Evolutionary conservation across 2,329 filamentous ascomycete genomes (phyloP).

Genomic region (Colletotrichum lupini): DNA sequence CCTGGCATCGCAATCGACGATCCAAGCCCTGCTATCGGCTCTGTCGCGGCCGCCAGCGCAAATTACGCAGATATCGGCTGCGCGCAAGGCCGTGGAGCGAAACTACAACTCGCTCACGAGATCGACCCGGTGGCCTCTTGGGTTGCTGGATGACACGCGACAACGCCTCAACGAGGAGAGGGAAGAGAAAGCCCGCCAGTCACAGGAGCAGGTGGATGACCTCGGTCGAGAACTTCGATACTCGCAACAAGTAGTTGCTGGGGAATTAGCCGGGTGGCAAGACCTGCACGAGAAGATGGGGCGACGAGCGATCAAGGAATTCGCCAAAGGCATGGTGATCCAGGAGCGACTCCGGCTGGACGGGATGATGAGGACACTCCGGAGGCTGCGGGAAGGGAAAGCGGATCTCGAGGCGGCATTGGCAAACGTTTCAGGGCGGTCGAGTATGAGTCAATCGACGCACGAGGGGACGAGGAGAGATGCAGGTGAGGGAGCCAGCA

Average conservation of each 20-base stretch:
- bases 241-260: conserved; percentile 92
- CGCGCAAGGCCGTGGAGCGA: conserved; percentile 80
- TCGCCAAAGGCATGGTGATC: conserved; percentile 83
- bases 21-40: conserved; percentile 82
- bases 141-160: conserved; percentile 87
- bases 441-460: conserved; percentile 33
- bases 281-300: conserved; percentile 86
- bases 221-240: conserved; percentile 87
- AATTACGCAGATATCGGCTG: conserved; percentile 78
- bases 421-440: conserved; percentile 28
- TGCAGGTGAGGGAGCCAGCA: conserved; percentile 32
- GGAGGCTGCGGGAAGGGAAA: conserved; percentile 61
- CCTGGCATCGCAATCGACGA: conserved; percentile 83
- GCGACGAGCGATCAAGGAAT: conserved; percentile 76
- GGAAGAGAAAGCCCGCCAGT: conserved; percentile 80
- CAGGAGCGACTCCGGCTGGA: conserved; percentile 83
- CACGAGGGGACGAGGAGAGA: conserved; percentile 16
- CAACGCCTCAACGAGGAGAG: conserved; percentile 86
- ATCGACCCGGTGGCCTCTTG: conserved; percentile 82
- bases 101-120: conserved; percentile 80
- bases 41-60: conserved; percentile 83
- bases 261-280: conserved; percentile 93
- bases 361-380: conserved; percentile 82
- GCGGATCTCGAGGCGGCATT: conserved; percentile 27
- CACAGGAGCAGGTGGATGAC: conserved; percentile 75